Base-by-base conservation (phyloP, 352 stramenopile species). In the Globisporangium polare region DNA sequence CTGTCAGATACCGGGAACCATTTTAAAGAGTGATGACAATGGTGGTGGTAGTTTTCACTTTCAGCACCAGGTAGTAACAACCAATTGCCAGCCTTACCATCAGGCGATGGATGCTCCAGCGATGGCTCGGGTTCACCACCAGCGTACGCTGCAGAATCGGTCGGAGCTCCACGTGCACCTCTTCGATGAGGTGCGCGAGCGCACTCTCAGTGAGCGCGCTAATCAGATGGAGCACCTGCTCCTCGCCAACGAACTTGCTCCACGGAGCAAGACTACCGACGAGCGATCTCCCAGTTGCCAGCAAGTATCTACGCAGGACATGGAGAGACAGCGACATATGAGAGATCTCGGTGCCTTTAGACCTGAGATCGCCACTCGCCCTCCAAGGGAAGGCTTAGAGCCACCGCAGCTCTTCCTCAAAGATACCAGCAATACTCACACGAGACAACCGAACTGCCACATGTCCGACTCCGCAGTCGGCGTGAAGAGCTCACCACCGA, bases 361-460 rank as follows among this genome's bases (percentile, higher is more conserved):
- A n/a, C n/a, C n/a, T n/a, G n/a, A n/a, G 41, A 17, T 47, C 18
- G 9, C 41, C 41, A 24, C 26, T 43, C 9, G 35, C 5, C 22
- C 13, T 12, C 39, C 3, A 13, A 46, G 17, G 37, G 3, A 35
- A 35, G 7, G 29, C 3, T 35, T 8, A 42, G 15, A 17, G 46
- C 22, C 9, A n/a, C n/a, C n/a, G n/a, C n/a, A n/a, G n/a, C n/a
- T n/a, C n/a, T n/a, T 31, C 37, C 29, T 61, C 45, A 18, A 47
- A 15, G 7, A 39, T 56, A 66, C n/a, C 5, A 43, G 26, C 13
- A 54, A 45, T 26, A 69, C 77, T 37, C 78, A 92, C 83, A 89
- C 70, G 47, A 87, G 65, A 46, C 83, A 92, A 5, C 83, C 83
- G 31, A 92, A 86, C 41, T 92, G 83, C 83, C 83, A 92, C 35